A percentile compares a stretch with the other conserved stretches of the same genome.
phyloP scores from a whole-genome alignment of 2,329 filamentous ascomycete species.

The Myriosclerotinia curreyana region DNA sequence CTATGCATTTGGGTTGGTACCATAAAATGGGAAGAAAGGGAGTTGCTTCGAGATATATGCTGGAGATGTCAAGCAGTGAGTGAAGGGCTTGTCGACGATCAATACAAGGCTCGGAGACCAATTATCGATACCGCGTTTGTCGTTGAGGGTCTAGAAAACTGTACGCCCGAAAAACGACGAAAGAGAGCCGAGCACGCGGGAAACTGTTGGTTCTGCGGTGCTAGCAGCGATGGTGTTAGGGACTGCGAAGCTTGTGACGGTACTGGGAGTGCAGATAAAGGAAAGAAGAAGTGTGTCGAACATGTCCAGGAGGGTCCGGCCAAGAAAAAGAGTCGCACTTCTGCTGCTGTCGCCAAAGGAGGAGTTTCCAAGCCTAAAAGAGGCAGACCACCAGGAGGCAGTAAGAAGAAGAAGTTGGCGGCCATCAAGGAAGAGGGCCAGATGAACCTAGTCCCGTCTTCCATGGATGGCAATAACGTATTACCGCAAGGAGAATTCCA shows the following conservation, averaged over 20 bases:
- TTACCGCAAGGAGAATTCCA: neutral
- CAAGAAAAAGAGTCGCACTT: conserved; percentile 6
- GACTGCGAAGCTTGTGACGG: conserved; percentile 5
- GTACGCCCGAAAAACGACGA: conserved; percentile 24
- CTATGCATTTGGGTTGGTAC: conserved; percentile 30
- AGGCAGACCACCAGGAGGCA: conserved; percentile 10
- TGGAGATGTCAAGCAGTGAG: conserved; percentile 33
- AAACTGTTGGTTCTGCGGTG: conserved; percentile 24
- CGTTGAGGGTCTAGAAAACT: conserved; percentile 29
- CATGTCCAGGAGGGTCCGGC: neutral
- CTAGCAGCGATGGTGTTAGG: conserved; percentile 19
- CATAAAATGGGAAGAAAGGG: conserved; percentile 20
- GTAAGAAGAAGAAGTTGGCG: conserved; percentile 11
- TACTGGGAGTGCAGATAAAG: neutral
- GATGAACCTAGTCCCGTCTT: neutral
- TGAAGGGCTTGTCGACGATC: neutral
- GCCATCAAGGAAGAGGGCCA: neutral
- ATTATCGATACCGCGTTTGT: conserved; percentile 32
- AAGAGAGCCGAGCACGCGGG: conserved; percentile 6
- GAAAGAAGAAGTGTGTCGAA: conserved; percentile 1
- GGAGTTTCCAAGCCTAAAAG: conserved; percentile 4
- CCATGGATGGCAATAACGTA: neutral
- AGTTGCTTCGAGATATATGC: conserved; percentile 24
- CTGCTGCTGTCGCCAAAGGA: neutral
- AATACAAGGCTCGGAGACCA: conserved; percentile 31